Evolutionary conservation across 2,329 filamentous ascomycete genomes (phyloP).

Genomic region (Talaromyces marneffei): DNA sequence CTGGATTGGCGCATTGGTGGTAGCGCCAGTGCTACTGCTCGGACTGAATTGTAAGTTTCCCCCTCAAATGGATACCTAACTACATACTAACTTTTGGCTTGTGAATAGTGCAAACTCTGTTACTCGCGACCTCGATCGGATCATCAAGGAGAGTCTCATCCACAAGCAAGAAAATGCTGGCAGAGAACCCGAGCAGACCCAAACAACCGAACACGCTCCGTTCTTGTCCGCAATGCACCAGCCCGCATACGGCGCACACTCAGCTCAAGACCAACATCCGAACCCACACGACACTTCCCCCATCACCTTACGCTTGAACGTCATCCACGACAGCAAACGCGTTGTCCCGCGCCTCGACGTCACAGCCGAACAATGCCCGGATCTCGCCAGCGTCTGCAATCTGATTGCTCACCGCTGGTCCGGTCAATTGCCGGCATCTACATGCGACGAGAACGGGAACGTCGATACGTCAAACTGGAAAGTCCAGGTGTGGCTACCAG

Average conservation of each 20-base stretch:
- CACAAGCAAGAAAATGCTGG: slow-evolving; percentile 18
- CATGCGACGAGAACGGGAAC: slow-evolving; percentile 18
- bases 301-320: slow-evolving; percentile 33
- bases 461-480: slow-evolving; percentile 24
- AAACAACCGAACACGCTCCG: slow-evolving; percentile 4
- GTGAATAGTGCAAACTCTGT: slow-evolving; percentile 34
- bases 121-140: slow-evolving; percentile 36
- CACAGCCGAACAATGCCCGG: slow-evolving; percentile 30
- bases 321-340: slow-evolving; percentile 36
- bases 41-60: slow-evolving; percentile 38
- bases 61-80: slow-evolving; percentile 17
- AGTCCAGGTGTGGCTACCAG: slow-evolving; percentile 38
- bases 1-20: slow-evolving; percentile 36
- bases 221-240: slow-evolving; percentile 8
- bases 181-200: background rate
- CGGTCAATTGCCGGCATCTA: slow-evolving; percentile 26
- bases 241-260: slow-evolving; percentile 5
- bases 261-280: slow-evolving; percentile 8
- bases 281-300: slow-evolving; percentile 15
- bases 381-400: slow-evolving; percentile 29
- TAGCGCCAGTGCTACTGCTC: slow-evolving; percentile 23
- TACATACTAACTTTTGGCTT: background rate
- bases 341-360: slow-evolving; percentile 35
- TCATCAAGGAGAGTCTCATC: slow-evolving; percentile 35
- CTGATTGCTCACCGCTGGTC: slow-evolving; percentile 28